Percentiles rank a stretch among this genome's conserved stretches.
Conservation (phyloP, 768 basidiomycete genomes). For the Antrodiella citrinella region DNA sequence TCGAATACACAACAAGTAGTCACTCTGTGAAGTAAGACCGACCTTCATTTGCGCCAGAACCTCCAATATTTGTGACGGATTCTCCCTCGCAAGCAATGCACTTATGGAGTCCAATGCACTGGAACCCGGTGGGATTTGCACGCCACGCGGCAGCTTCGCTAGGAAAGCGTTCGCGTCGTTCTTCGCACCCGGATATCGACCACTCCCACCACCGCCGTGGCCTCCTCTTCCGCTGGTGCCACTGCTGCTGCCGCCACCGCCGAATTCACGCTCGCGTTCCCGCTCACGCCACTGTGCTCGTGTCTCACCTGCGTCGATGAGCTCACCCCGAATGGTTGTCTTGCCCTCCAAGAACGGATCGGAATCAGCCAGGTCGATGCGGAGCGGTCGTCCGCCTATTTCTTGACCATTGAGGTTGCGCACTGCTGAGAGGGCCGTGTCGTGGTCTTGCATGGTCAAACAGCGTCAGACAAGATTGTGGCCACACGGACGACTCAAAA, state of each 20-base stretch:
- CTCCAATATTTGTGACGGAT: slow-evolving; percentile 81
- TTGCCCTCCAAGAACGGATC: slow-evolving; percentile 89
- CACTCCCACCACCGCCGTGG: neutral
- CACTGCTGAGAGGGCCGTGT: slow-evolving; percentile 91
- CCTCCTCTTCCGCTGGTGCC: neutral
- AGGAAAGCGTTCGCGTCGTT: slow-evolving; percentile 40
- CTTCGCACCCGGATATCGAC: slow-evolving; percentile 1
- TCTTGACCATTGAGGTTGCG: slow-evolving; percentile 92
- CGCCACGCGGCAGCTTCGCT: slow-evolving; percentile 64
- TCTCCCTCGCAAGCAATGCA: slow-evolving; percentile 76
- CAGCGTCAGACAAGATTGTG: neutral
- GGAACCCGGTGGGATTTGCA: slow-evolving; percentile 61
- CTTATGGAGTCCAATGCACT: slow-evolving; percentile 78
- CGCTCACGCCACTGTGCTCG: slow-evolving; percentile 48
- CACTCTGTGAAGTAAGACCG: slow-evolving; percentile 25
- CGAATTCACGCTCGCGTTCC: slow-evolving; percentile 25
- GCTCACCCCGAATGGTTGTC: slow-evolving; percentile 79
- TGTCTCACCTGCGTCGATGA: slow-evolving; percentile 62
- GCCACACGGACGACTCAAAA: neutral
- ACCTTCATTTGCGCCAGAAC: slow-evolving; percentile 99
- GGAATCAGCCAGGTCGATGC: slow-evolving; percentile 91
- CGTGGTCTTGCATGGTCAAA: slow-evolving; percentile 58
- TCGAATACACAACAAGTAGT: neutral
- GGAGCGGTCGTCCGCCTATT: slow-evolving; percentile 85
- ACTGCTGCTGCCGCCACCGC: slow-evolving; percentile 8